Conservation (phyloP, 176 grass and related monocot genomes). For the Oryza coarctata region DNA sequence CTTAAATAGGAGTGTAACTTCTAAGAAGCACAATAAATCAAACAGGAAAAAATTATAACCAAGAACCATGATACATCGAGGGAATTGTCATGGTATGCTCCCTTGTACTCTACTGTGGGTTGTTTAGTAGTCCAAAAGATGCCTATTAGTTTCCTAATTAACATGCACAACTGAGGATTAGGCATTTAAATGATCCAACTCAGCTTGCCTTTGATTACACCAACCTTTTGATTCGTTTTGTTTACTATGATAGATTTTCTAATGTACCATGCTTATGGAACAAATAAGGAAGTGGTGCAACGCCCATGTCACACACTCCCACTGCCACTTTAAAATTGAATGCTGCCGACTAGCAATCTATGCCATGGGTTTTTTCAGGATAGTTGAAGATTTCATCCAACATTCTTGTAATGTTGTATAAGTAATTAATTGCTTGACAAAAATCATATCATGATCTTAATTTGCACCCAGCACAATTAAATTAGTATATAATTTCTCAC, state of each 20-base stretch:
- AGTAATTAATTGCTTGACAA: neutral
- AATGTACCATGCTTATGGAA: neutral
- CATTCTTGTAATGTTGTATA: neutral
- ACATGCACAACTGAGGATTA: constrained; percentile 23
- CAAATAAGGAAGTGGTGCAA: constrained; percentile 1
- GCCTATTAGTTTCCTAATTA: constrained; percentile 27
- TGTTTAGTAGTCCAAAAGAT: constrained; percentile 15
- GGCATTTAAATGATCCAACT: constrained; percentile 22
- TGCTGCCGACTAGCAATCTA: neutral
- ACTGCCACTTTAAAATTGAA: neutral
- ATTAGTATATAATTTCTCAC: neutral
- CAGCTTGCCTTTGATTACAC: constrained; percentile 25
- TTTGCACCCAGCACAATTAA: neutral
- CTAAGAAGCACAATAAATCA: constrained; percentile 13
- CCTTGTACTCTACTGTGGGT: constrained; percentile 10
- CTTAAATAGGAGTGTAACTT: neutral
- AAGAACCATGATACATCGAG: constrained; percentile 2
- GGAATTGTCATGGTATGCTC: constrained; percentile 28
- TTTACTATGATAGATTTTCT: constrained; percentile 1
- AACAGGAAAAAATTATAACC: neutral
- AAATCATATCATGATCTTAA: neutral
- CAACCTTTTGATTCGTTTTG: neutral
- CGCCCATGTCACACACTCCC: neutral
- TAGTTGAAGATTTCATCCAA: neutral
- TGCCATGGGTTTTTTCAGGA: neutral